These are phyloP conservation scores for Xylariaceae sp. DNA, from an alignment of 2,329 filamentous ascomycete species.

Conservation along the genomic window DNA sequence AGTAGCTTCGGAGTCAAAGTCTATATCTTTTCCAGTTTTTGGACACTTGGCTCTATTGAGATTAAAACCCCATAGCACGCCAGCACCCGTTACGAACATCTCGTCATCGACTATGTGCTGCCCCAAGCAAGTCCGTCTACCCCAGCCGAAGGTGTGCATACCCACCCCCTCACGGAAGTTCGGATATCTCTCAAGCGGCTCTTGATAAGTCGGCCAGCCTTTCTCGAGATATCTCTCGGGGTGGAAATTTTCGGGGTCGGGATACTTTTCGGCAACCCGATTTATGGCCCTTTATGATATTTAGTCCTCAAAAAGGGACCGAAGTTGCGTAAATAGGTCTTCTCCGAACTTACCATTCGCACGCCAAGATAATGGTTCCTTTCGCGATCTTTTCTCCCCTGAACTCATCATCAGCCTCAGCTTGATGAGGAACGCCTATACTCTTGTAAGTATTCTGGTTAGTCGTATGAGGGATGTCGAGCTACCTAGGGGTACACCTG, in stretches of 20 bases:
- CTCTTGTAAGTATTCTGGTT: constrained; percentile 7
- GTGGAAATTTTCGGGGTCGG: constrained; percentile 58
- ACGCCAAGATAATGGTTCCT: constrained; percentile 46
- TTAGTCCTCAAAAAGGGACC: too few relatives aligned
- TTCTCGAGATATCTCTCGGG: constrained; percentile 61
- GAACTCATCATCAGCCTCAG: constrained; percentile 44
- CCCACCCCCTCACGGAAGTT: constrained; percentile 55
- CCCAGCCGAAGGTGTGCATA: constrained; percentile 63
- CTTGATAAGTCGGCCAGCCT: constrained; percentile 61
- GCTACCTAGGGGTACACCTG: constrained; percentile 49
- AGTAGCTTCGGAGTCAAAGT: constrained; percentile 47
- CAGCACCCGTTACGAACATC: constrained; percentile 47
- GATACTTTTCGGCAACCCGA: constrained; percentile 56
- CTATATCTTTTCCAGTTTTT: constrained; percentile 38
- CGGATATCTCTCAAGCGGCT: constrained; percentile 59
- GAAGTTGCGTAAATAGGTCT: constrained; percentile 3
- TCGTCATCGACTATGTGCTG: constrained; percentile 60
- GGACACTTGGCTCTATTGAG: constrained; percentile 39
- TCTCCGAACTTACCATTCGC: constrained; percentile 42
- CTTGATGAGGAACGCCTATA: constrained; percentile 46
- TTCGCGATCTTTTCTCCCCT: constrained; percentile 45
- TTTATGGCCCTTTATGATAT: constrained; percentile 51
- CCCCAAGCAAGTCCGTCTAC: constrained; percentile 59
- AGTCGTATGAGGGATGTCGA: neutral
- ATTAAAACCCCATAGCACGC: constrained; percentile 48